Conservation (phyloP, 305 asterid genomes). For the Galium porrigens region DNA sequence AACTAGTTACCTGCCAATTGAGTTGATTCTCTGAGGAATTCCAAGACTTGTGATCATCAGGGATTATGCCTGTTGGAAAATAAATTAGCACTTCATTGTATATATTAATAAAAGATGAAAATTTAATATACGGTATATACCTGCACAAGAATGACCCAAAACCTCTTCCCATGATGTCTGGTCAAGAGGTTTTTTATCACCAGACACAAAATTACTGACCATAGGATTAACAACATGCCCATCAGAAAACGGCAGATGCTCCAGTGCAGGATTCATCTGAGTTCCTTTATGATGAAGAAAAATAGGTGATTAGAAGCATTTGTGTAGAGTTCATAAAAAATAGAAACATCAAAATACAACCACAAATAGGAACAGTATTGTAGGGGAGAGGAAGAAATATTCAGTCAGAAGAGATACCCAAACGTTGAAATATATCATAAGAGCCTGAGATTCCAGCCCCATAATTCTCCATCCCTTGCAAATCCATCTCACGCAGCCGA, state of each 20-base stretch:
- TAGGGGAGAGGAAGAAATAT: neutral
- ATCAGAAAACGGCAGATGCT: slow-evolving; percentile 27
- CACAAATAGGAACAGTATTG: neutral
- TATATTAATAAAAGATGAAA: neutral
- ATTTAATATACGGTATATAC: slow-evolving; percentile 26
- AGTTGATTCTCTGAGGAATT: slow-evolving; percentile 29
- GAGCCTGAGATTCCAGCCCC: slow-evolving; percentile 41
- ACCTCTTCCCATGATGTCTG: slow-evolving; percentile 43
- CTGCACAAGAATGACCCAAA: slow-evolving; percentile 31
- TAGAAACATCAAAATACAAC: neutral
- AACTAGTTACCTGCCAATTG: slow-evolving; percentile 36
- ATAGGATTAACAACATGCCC: slow-evolving; percentile 21
- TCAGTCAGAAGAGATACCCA: slow-evolving; percentile 33
- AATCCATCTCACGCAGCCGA: slow-evolving; percentile 32
- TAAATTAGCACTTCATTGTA: slow-evolving; percentile 6
- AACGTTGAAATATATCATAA: slow-evolving; percentile 28
- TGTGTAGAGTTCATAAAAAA: neutral
- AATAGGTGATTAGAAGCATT: neutral
- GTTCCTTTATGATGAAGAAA: slow-evolving; percentile 24
- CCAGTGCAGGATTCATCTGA: slow-evolving; percentile 25
- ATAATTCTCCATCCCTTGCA: slow-evolving; percentile 15
- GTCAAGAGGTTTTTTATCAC: slow-evolving; percentile 28
- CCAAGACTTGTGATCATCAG: slow-evolving; percentile 33
- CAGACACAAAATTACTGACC: slow-evolving; percentile 27
- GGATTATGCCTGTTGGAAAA: slow-evolving; percentile 45